phyloP scores from a whole-genome alignment of 371 early-diverging fungal species.

The Apophysomyces elegans region DNA sequence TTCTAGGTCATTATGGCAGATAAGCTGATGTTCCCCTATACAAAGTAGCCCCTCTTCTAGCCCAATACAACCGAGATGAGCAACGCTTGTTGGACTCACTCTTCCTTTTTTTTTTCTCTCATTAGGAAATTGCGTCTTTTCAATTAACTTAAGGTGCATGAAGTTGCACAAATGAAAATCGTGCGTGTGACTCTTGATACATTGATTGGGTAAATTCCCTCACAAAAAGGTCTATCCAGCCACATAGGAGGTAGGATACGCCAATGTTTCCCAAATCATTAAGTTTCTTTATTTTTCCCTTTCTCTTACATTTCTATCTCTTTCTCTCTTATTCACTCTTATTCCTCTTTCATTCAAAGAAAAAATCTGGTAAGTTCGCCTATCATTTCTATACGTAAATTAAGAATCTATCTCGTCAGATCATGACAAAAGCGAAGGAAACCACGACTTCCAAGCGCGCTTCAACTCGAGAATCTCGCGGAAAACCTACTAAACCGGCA shows the following conservation, averaged over 20 bases:
- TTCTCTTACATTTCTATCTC: constrained; percentile 6
- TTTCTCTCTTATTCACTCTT: neutral
- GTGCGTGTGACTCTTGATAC: too few relatives aligned
- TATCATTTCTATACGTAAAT: neutral
- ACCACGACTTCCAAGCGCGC: constrained; percentile 20
- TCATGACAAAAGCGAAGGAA: constrained; percentile 16
- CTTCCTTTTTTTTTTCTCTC: too few relatives aligned
- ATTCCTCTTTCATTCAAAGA: neutral
- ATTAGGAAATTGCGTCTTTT: too few relatives aligned
- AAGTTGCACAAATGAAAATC: too few relatives aligned
- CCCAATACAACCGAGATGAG: too few relatives aligned
- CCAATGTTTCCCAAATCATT: neutral
- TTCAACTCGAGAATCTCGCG: constrained; percentile 1
- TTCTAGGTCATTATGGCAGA: too few relatives aligned
- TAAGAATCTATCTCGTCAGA: neutral
- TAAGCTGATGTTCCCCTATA: too few relatives aligned
- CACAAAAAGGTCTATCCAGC: too few relatives aligned
- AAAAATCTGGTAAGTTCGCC: neutral
- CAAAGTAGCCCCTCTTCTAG: too few relatives aligned
- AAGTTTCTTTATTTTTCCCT: neutral
- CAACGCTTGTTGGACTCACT: too few relatives aligned
- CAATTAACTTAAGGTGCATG: too few relatives aligned
- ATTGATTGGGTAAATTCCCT: too few relatives aligned
- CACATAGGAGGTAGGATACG: neutral
- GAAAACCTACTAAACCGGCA: neutral